Conservation (phyloP, 176 grass and related monocot species). For the Carex scoparia region DNA sequence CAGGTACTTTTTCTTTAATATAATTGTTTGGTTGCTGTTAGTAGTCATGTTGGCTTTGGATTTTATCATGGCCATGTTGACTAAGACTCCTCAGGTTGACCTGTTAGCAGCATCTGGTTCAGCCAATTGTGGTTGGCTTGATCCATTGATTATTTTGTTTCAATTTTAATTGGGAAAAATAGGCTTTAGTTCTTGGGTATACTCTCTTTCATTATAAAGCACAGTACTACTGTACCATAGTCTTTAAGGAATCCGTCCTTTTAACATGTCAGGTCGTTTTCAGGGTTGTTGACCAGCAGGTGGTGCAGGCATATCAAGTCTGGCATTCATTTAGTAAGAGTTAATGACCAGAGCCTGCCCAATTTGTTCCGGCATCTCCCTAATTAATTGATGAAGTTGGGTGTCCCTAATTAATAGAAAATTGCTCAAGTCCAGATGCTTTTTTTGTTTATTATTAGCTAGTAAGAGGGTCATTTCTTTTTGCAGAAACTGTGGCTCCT, state of each 20-base stretch:
- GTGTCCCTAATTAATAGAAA: not conserved
- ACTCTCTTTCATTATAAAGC: not conserved
- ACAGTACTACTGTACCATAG: not conserved
- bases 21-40: not conserved
- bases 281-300: not conserved
- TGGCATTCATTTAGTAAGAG: not conserved
- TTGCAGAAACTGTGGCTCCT: constrained; percentile 97
- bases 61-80: not conserved
- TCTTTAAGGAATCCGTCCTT: not conserved
- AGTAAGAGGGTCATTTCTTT: constrained; percentile 4
- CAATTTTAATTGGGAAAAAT: not conserved
- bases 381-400: not conserved
- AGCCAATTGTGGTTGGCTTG: not conserved
- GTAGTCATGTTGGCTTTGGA: not conserved
- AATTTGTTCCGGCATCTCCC: not conserved
- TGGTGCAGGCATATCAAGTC: not conserved
- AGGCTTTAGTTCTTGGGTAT: not conserved
- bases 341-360: not conserved
- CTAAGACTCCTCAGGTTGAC: not conserved
- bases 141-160: not conserved
- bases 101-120: constrained; percentile 7
- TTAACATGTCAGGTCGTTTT: not conserved
- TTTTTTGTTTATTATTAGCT: not conserved
- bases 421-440: not conserved
- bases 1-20: constrained; percentile 42